Evolutionary conservation across 345 rosid genomes (phyloP).

Genomic region (Balakata baccata): DNA sequence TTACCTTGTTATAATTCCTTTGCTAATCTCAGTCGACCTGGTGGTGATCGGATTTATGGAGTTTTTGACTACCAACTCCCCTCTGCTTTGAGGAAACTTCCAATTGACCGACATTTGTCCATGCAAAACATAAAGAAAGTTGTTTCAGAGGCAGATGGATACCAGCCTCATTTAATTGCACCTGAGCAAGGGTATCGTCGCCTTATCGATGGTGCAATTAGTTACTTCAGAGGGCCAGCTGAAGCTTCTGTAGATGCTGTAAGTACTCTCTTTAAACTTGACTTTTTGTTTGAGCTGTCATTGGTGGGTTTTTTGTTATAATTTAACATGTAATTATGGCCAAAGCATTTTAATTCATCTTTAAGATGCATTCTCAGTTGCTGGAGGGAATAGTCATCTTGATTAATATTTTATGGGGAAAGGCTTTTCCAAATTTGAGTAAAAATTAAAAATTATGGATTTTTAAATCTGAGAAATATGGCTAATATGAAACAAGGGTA

Average conservation of each 20-base stretch:
- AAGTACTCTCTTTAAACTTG: slow-evolving; percentile 24
- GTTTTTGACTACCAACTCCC: slow-evolving; percentile 70
- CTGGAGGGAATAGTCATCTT: neutral
- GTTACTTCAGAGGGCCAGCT: slow-evolving; percentile 64
- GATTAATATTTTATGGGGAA: neutral
- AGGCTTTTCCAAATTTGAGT: neutral
- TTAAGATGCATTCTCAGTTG: neutral
- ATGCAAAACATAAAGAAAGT: slow-evolving; percentile 56
- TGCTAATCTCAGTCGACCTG: slow-evolving; percentile 52
- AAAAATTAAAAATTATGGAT: too few species aligned
- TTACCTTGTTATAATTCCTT: neutral
- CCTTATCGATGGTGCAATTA: slow-evolving; percentile 55
- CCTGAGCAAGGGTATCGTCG: slow-evolving; percentile 73
- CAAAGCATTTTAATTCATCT: neutral
- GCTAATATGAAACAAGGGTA: neutral
- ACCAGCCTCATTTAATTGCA: slow-evolving; percentile 68
- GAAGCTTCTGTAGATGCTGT: slow-evolving; percentile 78
- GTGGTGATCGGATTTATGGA: slow-evolving; percentile 58
- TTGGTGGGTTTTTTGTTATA: neutral
- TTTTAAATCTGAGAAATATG: neutral
- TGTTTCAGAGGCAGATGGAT: slow-evolving; percentile 72
- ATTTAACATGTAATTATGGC: neutral
- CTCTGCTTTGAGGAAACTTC: slow-evolving; percentile 60
- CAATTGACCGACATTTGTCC: slow-evolving; percentile 61
- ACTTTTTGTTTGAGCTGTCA: neutral